Base-by-base conservation (phyloP, 129 eudicot species). In the Lactuca sativa region DNA sequence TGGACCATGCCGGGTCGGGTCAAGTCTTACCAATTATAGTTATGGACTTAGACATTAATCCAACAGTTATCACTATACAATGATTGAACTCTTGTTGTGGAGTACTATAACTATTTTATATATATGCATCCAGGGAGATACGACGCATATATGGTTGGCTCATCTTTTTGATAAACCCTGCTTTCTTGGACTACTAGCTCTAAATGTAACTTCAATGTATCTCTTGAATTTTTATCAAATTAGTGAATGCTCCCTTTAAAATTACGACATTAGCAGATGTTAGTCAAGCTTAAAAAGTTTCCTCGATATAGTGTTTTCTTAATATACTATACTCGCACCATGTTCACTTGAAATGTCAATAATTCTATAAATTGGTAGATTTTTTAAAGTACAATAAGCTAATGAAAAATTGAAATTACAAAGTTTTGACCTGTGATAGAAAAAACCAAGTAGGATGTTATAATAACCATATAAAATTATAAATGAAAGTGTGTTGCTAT, bases 151-250 rank as follows among this genome's bases (percentile, higher is more conserved):
- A 59, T 53, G 82, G 79, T 74, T 92, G 86, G 98, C 98, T 79
- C 95, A 92, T 72, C 96, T 86, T 77, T 92, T 92, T 32, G 96
- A 84, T 85, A 88, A 92, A 66, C 97, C 95, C 62, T 92, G 97
- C 84, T 92, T 92, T 75, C 79, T 92, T 76, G 91, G 98, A 80
- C 31, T 78, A 52, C 86, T 92, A 43, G 98, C 98, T 9, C 36
- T 92, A 25, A 80, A 86, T 91, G 98, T 92, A 77, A 21, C 49
- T 71, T 66, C 41, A 51, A 71, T 7, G 31, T 34, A n/a, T 25
- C 53, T 14, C 9, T 31, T 3, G 40, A 6, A 9, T 36, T 17
- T 6, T 16, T 64, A 25, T n/a, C 38, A 37, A 51, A 14, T 53
- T 38, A 6, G 36, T 17, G 15, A 38, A 62, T 8, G 32, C 62